Percentiles rank a stretch among this genome's conserved stretches.
Evolutionary conservation across 1,284 basidiomycete species (phyloP).

Genomic region (Microbotryum silenes-acaulis): DNA sequence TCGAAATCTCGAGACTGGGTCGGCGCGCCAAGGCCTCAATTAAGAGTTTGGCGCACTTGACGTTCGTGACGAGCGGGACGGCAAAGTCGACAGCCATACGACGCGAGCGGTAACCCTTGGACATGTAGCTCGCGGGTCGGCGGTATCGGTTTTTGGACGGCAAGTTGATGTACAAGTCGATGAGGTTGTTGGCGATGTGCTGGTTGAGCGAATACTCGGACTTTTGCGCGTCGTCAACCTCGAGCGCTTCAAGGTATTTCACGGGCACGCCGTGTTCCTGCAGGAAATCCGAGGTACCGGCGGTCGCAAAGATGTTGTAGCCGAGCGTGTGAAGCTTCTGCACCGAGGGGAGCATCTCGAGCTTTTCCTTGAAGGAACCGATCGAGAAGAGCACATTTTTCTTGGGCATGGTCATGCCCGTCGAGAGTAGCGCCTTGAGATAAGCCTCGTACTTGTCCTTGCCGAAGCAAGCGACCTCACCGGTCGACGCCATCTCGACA

Average conservation of each 20-base stretch:
- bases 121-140: slow-evolving; percentile 91
- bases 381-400: slow-evolving; percentile 92
- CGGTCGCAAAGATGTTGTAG: slow-evolving; percentile 94
- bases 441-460: slow-evolving; percentile 97
- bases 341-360: slow-evolving; percentile 92
- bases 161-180: slow-evolving; percentile 98
- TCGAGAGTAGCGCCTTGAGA: slow-evolving; percentile 91
- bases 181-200: slow-evolving; percentile 89
- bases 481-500: slow-evolving; percentile 99
- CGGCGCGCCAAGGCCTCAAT: slow-evolving; percentile 89
- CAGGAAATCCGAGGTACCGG: slow-evolving; percentile 93
- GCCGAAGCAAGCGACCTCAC: slow-evolving; percentile 97
- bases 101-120: slow-evolving; percentile 92
- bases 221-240: slow-evolving; percentile 71
- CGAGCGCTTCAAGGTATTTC: slow-evolving; percentile 82
- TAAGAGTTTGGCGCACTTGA: slow-evolving; percentile 96
- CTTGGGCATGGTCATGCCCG: slow-evolving; percentile 87
- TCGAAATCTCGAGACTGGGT: slow-evolving; percentile 75
- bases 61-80: slow-evolving; percentile 93
- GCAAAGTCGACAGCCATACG: slow-evolving; percentile 99
- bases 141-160: slow-evolving; percentile 98
- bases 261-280: slow-evolving; percentile 59
- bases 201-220: slow-evolving; percentile 92
- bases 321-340: slow-evolving; percentile 91
- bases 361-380: slow-evolving; percentile 94